phyloP scores from a whole-genome alignment of 1,284 basidiomycete genomes.

The Rhodofomes roseus region DNA sequence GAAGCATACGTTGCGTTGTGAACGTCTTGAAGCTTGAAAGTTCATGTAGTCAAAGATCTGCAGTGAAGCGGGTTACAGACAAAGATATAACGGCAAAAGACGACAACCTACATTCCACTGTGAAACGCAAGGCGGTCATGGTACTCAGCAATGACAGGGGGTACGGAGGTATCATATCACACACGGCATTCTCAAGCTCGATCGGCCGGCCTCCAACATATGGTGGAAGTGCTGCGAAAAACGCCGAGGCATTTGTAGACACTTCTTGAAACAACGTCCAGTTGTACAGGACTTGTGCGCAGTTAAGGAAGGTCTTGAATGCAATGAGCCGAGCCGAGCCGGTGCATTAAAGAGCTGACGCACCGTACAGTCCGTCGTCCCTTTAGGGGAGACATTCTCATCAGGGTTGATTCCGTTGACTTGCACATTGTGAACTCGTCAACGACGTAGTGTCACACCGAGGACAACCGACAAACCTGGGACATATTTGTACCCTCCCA shows the following conservation, averaged over 20 bases:
- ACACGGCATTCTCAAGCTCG: constrained; percentile 40
- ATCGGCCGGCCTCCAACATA: constrained; percentile 41
- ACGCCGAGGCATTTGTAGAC: constrained; percentile 29
- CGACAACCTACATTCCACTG: constrained; percentile 33
- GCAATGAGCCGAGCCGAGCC: background rate
- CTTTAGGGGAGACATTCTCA: constrained; percentile 39
- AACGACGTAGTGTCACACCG: background rate
- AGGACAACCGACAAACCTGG: constrained; percentile 42
- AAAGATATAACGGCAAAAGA: background rate
- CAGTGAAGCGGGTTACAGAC: background rate
- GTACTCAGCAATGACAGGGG: background rate
- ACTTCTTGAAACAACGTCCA: constrained; percentile 35
- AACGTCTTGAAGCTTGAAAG: constrained; percentile 48
- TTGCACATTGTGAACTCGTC: constrained; percentile 4
- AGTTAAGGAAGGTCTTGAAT: constrained; percentile 26
- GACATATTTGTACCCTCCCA: constrained; percentile 58
- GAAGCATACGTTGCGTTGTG: constrained; percentile 38
- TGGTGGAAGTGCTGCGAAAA: constrained; percentile 36
- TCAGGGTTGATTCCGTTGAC: constrained; percentile 44
- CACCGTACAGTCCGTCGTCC: constrained; percentile 44
- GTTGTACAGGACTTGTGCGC: constrained; percentile 28
- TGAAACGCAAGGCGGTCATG: background rate
- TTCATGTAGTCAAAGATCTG: constrained; percentile 51
- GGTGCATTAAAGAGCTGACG: constrained; percentile 8
- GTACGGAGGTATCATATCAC: background rate